Evolutionary conservation across 2,329 filamentous ascomycete species (phyloP).

Genomic region (Cladorrhinum sp.): DNA sequence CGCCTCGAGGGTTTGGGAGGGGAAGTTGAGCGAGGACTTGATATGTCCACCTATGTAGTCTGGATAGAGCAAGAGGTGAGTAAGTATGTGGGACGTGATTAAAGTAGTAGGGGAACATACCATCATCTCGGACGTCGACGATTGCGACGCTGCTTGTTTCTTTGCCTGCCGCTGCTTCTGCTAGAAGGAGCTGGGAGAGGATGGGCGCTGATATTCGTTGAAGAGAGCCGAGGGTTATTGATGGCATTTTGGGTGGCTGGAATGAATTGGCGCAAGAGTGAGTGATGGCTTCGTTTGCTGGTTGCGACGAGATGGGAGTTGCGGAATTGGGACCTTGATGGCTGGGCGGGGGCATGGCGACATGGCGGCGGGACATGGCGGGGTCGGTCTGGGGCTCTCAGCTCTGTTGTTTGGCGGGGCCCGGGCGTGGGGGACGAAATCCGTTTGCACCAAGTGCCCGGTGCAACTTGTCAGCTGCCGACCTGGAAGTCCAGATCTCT

Average conservation of each 20-base stretch:
- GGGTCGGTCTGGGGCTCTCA: no score
- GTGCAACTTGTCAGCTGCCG: no score
- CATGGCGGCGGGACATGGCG: no score
- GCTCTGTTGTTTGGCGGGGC: no score
- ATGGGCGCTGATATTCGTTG: slow-evolving; percentile 64
- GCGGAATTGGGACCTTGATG: background rate
- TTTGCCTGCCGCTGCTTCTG: slow-evolving; percentile 36
- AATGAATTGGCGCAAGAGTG: background rate
- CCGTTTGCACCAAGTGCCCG: no score
- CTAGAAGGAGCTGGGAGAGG: slow-evolving; percentile 64
- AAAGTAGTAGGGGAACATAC: slow-evolving; percentile 38
- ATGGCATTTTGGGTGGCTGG: slow-evolving; percentile 30
- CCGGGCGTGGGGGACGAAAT: no score
- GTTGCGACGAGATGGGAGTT: no score
- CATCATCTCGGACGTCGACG: slow-evolving; percentile 85
- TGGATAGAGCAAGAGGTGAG: no score
- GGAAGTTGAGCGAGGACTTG: slow-evolving; percentile 69
- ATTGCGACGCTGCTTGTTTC: slow-evolving; percentile 59
- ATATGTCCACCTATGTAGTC: slow-evolving; percentile 94
- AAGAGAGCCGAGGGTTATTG: slow-evolving; percentile 56
- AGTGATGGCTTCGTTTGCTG: background rate
- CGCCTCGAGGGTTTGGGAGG: slow-evolving; percentile 69
- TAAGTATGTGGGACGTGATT: background rate
- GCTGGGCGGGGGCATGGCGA: no score
- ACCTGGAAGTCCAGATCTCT: no score